phyloP scores from a whole-genome alignment of 768 basidiomycete genomes.

The Kwoniella dejecticola region DNA sequence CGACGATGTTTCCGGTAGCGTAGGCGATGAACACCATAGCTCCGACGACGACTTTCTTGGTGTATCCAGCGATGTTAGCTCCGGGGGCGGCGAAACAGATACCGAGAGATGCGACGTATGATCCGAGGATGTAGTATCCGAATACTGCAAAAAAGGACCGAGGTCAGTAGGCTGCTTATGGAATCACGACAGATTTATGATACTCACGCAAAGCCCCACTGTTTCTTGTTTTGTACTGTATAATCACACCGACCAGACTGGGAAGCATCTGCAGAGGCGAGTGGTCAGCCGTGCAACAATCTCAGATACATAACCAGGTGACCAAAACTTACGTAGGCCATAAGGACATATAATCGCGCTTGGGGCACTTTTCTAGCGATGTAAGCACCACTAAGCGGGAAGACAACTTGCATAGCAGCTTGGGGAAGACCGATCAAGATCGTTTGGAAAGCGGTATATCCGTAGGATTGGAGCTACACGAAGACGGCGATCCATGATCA shows the following conservation, averaged over 20 bases:
- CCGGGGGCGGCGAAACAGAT: slow-evolving; percentile 39
- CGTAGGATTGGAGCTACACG: slow-evolving; percentile 39
- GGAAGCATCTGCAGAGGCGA: slow-evolving; percentile 29
- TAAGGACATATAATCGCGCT: slow-evolving; percentile 28
- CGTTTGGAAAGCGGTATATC: slow-evolving; percentile 40
- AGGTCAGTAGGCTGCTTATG: not conserved
- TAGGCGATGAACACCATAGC: slow-evolving; percentile 40
- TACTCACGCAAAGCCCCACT: slow-evolving; percentile 27
- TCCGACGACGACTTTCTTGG: slow-evolving; percentile 35
- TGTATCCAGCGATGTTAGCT: slow-evolving; percentile 38
- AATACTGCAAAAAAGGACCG: slow-evolving; percentile 17
- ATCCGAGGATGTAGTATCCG: slow-evolving; percentile 38
- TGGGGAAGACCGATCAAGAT: slow-evolving; percentile 41
- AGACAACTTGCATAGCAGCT: slow-evolving; percentile 40
- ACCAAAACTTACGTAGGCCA: slow-evolving; percentile 25
- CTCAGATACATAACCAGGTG: not conserved
- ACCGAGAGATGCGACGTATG: slow-evolving; percentile 37
- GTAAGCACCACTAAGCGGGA: slow-evolving; percentile 36
- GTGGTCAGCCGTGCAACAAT: not conserved
- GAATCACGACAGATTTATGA: not conserved
- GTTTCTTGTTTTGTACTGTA: slow-evolving; percentile 33
- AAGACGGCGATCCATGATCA: no score
- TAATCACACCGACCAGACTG: slow-evolving; percentile 32
- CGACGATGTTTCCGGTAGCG: slow-evolving; percentile 38
- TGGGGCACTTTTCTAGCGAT: slow-evolving; percentile 32